phyloP scores from a whole-genome alignment of 805 yeast genomes.

The Cephaloascus albidus region DNA sequence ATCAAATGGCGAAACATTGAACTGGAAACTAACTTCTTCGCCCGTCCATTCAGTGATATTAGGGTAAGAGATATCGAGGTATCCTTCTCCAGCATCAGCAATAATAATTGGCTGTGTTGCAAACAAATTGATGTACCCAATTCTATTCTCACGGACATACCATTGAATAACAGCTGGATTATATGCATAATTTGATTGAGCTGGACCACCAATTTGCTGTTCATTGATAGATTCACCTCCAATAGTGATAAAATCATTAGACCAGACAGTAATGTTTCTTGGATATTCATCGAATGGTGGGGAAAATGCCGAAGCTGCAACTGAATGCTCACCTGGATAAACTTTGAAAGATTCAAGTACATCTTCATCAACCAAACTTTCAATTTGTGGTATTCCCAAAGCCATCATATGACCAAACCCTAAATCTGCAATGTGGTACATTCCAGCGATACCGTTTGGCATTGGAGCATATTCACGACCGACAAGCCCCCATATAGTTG shows the following conservation, averaged over 20 bases:
- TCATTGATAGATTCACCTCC: constrained; percentile 6
- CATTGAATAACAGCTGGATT: constrained; percentile 7
- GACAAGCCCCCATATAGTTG: constrained; percentile 6
- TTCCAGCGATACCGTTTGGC: constrained; percentile 5
- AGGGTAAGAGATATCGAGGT: constrained; percentile 5
- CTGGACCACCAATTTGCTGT: constrained; percentile 6
- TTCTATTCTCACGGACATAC: constrained; percentile 7
- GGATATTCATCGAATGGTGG: constrained; percentile 7
- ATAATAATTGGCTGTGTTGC: constrained; percentile 5
- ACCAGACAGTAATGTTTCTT: constrained; percentile 6
- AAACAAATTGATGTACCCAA: constrained; percentile 5
- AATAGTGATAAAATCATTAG: constrained; percentile 4
- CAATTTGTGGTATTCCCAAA: constrained; percentile 5
- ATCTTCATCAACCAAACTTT: constrained; percentile 1
- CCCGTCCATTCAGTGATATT: constrained; percentile 5
- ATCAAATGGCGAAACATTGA: constrained; percentile 5
- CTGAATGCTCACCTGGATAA: constrained; percentile 5
- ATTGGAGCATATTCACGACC: constrained; percentile 7
- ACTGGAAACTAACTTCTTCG: constrained; percentile 3
- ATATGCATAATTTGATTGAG: constrained; percentile 4
- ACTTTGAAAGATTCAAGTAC: constrained; percentile 3
- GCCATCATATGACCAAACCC: constrained; percentile 5
- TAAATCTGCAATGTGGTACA: constrained; percentile 6
- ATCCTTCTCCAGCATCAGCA: constrained; percentile 7
- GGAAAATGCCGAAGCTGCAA: constrained; percentile 4